Percentiles rank a stretch among this genome's conserved stretches.
These are phyloP conservation scores for Tricholoma terreum DNA, from an alignment of 768 basidiomycete species.

Conservation along the genomic window DNA sequence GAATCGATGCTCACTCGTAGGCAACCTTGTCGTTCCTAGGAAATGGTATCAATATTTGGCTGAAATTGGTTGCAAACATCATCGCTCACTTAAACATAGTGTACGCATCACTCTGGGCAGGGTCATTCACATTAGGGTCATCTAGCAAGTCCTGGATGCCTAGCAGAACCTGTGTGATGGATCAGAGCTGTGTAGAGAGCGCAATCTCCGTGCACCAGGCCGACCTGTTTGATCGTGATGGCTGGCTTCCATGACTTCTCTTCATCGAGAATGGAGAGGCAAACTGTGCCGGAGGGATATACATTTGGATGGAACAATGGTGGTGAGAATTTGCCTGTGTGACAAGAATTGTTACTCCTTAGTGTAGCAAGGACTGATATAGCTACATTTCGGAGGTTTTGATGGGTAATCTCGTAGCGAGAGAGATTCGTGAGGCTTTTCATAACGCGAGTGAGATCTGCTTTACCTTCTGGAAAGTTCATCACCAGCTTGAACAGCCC, in stretches of 20 bases:
- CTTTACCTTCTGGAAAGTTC: conserved; percentile 96
- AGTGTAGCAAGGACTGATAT: not conserved
- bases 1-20: conserved; percentile 66
- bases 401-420: conserved; percentile 78
- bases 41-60: conserved; percentile 40
- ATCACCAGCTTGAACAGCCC: conserved; percentile 93
- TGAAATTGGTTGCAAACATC: conserved; percentile 2
- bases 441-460: not conserved
- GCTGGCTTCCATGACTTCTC: conserved; percentile 99
- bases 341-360: not conserved
- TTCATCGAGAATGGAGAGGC: conserved; percentile 95
- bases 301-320: conserved; percentile 98
- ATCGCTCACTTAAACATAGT: conserved; percentile 92
- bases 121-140: conserved; percentile 95
- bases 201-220: conserved; percentile 7
- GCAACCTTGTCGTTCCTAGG: conserved; percentile 68
- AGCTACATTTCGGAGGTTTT: conserved; percentile 88
- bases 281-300: conserved; percentile 98
- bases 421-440: not conserved
- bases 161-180: conserved; percentile 69
- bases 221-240: conserved; percentile 97
- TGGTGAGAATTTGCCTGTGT: conserved; percentile 90
- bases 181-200: not conserved
- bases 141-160: conserved; percentile 96
- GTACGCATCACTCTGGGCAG: conserved; percentile 97